Evolutionary conservation across 441 rosid genomes (phyloP).

Genomic region (Pelargonium citronellum): DNA sequence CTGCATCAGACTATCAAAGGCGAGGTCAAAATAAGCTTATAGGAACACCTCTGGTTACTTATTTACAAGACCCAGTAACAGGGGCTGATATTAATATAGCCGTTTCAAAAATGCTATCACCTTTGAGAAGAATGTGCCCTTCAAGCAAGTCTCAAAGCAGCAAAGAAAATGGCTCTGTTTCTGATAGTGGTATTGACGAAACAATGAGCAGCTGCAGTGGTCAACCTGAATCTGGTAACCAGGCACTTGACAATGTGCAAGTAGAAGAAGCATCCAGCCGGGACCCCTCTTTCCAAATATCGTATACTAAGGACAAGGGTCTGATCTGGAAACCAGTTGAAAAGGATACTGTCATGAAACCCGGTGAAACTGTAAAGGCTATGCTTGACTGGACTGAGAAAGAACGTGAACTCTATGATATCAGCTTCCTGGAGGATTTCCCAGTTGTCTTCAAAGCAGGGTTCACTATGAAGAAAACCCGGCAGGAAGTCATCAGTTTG

Average conservation of each 20-base stretch:
- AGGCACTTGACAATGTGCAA: slow-evolving; percentile 32
- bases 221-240: slow-evolving; percentile 27
- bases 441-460: slow-evolving; percentile 60
- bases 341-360: slow-evolving; percentile 41
- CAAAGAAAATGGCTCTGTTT: slow-evolving; percentile 48
- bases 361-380: slow-evolving; percentile 39
- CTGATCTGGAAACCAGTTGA: slow-evolving; percentile 38
- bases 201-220: slow-evolving; percentile 33
- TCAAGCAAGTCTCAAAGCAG: slow-evolving; percentile 30
- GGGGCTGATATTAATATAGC: slow-evolving; percentile 57
- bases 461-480: slow-evolving; percentile 38
- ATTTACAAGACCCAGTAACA: slow-evolving; percentile 44
- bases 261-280: slow-evolving; percentile 29
- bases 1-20: slow-evolving; percentile 34
- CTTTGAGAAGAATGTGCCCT: slow-evolving; percentile 50
- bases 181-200: slow-evolving; percentile 43
- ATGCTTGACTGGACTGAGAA: slow-evolving; percentile 64
- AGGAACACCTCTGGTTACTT: slow-evolving; percentile 69
- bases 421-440: slow-evolving; percentile 62
- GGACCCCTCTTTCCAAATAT: slow-evolving; percentile 42
- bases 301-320: slow-evolving; percentile 34
- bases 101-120: slow-evolving; percentile 46
- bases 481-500: slow-evolving; percentile 52
- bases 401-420: slow-evolving; percentile 54
- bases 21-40: slow-evolving; percentile 41